These are phyloP conservation scores for Stenogyne calaminthoides DNA, from an alignment of 305 asterid genomes.

Conservation along the genomic window DNA sequence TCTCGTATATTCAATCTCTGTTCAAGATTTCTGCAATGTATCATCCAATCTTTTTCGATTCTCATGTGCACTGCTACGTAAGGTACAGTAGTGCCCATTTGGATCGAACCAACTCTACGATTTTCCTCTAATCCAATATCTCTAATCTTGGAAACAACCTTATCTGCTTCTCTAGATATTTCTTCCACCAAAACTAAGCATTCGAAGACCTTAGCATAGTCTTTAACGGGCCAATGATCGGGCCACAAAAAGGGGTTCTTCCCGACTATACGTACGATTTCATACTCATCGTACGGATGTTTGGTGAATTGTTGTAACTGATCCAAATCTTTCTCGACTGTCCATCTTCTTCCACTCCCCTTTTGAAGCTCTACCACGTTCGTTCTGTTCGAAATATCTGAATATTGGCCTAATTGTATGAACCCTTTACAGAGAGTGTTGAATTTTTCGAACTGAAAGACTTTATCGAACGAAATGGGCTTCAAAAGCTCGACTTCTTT, in stretches of 20 bases:
- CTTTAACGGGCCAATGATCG: slow-evolving; percentile 88
- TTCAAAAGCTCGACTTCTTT: slow-evolving; percentile 76
- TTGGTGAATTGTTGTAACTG: slow-evolving; percentile 52
- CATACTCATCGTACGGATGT: slow-evolving; percentile 43
- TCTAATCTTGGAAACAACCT: slow-evolving; percentile 68
- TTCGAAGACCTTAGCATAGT: slow-evolving; percentile 74
- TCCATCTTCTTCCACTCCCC: slow-evolving; percentile 94
- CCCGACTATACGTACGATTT: slow-evolving; percentile 62
- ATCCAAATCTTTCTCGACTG: slow-evolving; percentile 58
- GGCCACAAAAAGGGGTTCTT: slow-evolving; percentile 95
- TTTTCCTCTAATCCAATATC: slow-evolving; percentile 47
- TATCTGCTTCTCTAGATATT: slow-evolving; percentile 71
- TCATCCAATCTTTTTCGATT: slow-evolving; percentile 94
- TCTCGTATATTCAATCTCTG: slow-evolving; percentile 60
- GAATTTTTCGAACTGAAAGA: slow-evolving; percentile 68
- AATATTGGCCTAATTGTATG: slow-evolving; percentile 53
- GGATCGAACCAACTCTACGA: too few relatives aligned
- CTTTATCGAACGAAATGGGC: slow-evolving; percentile 71
- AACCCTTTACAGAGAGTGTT: slow-evolving; percentile 74
- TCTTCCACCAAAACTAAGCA: slow-evolving; percentile 74
- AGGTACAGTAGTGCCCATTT: slow-evolving; percentile 31
- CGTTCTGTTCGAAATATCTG: slow-evolving; percentile 52
- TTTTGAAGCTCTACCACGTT: slow-evolving; percentile 63
- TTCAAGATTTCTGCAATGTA: slow-evolving; percentile 88
- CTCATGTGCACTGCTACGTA: slow-evolving; percentile 96